phyloP scores from a whole-genome alignment of 2,329 filamentous ascomycete genomes.

The Tolypocladium inflatum region DNA sequence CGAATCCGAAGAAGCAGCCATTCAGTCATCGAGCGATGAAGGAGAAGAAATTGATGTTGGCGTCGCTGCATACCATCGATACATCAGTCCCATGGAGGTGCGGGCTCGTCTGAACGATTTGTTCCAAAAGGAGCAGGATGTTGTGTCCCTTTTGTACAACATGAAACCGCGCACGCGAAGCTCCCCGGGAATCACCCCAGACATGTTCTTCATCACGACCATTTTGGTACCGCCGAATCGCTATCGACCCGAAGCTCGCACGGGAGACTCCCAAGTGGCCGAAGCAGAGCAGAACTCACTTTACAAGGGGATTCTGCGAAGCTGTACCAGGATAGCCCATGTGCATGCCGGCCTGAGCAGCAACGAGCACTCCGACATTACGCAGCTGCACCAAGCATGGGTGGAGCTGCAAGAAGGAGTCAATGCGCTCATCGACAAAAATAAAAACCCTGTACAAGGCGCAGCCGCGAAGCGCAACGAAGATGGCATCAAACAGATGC shows the following conservation, averaged over 20 bases:
- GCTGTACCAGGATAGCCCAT: conserved; percentile 62
- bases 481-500: conserved; percentile 92
- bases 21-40: conserved; percentile 27
- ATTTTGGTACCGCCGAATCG: conserved; percentile 86
- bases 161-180: conserved; percentile 57
- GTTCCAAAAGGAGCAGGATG: conserved; percentile 78
- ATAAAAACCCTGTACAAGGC: conserved; percentile 74
- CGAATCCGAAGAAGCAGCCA: conserved; percentile 33
- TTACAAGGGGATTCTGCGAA: conserved; percentile 74
- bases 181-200: conserved; percentile 52
- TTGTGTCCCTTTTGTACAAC: conserved; percentile 77
- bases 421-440: conserved; percentile 82
- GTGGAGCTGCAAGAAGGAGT: conserved; percentile 79
- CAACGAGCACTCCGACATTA: conserved; percentile 38
- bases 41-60: conserved; percentile 20
- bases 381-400: conserved; percentile 72
- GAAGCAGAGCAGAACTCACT: conserved; percentile 83
- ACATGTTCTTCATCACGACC: conserved; percentile 90
- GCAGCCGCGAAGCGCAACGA: conserved; percentile 69
- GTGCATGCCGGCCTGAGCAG: conserved; percentile 48
- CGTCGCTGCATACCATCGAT: conserved; percentile 46
- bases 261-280: conserved; percentile 69
- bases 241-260: conserved; percentile 78
- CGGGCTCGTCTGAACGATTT: conserved; percentile 67
- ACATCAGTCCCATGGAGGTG: conserved; percentile 76